A percentile compares a stretch with the other conserved stretches of the same genome.
Conservation (phyloP, 177 flowering plant genomes). For the Tripterygium wilfordii region DNA sequence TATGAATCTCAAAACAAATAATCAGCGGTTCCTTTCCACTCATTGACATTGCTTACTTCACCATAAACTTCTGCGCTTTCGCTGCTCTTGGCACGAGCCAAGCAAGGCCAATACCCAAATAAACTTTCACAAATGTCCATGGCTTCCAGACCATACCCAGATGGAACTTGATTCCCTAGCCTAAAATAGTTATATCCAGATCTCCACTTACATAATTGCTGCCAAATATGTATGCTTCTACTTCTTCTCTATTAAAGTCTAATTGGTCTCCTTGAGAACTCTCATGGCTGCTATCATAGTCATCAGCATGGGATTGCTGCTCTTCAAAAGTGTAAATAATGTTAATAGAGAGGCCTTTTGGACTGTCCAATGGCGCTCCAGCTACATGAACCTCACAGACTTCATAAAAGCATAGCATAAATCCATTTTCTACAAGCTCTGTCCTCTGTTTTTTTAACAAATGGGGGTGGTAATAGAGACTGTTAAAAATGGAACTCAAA, state of each 20-base stretch:
- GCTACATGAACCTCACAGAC: too few species aligned
- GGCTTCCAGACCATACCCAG: constrained; percentile 38
- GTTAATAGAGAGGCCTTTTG: too few species aligned
- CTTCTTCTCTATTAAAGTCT: neutral
- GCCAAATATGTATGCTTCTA: neutral
- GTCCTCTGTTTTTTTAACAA: too few species aligned
- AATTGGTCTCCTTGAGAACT: neutral
- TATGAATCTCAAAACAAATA: constrained; percentile 55
- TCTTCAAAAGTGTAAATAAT: too few species aligned
- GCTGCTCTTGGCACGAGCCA: constrained; percentile 13
- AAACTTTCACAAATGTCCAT: constrained; percentile 42
- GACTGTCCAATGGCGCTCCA: too few species aligned
- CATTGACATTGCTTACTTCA: constrained; percentile 13
- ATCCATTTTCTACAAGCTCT: too few species aligned
- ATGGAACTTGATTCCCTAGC: constrained; percentile 19
- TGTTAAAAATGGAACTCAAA: too few species aligned
- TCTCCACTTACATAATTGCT: neutral
- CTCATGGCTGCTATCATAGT: constrained; percentile 1
- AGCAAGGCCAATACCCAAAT: constrained; percentile 57
- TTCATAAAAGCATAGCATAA: too few species aligned
- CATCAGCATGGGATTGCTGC: neutral
- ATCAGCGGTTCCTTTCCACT: constrained; percentile 45
- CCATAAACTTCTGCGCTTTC: constrained; percentile 1
- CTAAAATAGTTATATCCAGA: constrained; percentile 6
- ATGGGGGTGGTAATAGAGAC: too few species aligned